Conservation (phyloP, 2,329 filamentous ascomycete genomes). For the Diplodia sapinea region DNA sequence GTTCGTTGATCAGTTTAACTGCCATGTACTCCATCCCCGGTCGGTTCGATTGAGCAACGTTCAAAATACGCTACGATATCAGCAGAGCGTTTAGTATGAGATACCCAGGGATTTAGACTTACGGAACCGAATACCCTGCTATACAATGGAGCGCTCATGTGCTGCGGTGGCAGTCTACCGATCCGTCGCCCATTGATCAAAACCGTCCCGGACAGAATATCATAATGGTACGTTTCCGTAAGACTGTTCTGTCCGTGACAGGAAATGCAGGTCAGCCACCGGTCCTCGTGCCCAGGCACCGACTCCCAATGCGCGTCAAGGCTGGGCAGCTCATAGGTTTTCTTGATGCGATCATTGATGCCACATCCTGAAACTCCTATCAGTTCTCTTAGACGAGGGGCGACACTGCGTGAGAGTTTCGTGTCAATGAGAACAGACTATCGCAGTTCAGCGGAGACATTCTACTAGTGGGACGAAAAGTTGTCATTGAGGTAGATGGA, state of each 20-base stretch:
- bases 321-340: background rate
- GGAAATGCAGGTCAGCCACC: background rate
- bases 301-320: background rate
- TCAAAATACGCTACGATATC: background rate
- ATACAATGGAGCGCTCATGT: constrained; percentile 51
- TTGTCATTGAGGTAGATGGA: constrained; percentile 49
- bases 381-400: background rate
- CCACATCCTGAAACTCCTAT: background rate
- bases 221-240: constrained; percentile 48
- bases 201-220: constrained; percentile 59
- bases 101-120: no score
- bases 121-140: constrained; percentile 51
- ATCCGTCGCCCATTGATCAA: constrained; percentile 60
- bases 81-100: no score
- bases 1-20: background rate
- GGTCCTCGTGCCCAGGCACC: no score
- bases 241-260: rapidly evolving
- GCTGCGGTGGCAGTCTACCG: constrained; percentile 54
- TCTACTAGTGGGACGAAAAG: constrained; percentile 23
- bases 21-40: constrained; percentile 11
- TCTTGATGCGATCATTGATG: constrained; percentile 34
- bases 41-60: background rate
- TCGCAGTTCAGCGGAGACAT: background rate
- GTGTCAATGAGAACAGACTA: background rate
- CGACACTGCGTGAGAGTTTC: background rate